phyloP scores from a whole-genome alignment of 129 eudicot species.

The Heracleum sosnowskyi region DNA sequence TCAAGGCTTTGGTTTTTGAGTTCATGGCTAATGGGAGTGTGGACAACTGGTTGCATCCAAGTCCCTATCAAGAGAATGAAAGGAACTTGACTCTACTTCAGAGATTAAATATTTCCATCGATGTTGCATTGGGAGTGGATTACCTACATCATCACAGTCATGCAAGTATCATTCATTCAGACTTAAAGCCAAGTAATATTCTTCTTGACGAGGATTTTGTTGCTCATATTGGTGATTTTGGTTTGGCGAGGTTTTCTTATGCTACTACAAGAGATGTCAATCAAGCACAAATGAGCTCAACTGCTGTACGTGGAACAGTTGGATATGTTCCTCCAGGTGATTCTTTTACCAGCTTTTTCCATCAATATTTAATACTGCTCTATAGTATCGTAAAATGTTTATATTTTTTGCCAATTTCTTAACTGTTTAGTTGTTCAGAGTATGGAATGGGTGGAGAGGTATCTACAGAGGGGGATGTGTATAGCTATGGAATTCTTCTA shows the following conservation, averaged over 20 bases:
- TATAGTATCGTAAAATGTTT: background rate
- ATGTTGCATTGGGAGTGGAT: background rate
- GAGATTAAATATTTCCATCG: background rate
- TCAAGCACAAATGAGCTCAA: background rate
- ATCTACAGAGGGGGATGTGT: background rate
- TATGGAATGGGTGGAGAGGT: background rate
- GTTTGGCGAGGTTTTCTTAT: background rate
- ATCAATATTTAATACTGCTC: too few species aligned
- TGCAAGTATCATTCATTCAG: background rate
- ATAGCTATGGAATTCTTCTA: background rate
- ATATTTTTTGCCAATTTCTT: background rate
- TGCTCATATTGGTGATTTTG: background rate
- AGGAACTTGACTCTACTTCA: background rate
- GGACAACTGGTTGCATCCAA: background rate
- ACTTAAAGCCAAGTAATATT: background rate
- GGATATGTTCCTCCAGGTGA: background rate
- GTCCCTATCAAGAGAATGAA: background rate
- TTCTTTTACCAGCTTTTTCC: background rate
- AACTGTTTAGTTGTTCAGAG: background rate
- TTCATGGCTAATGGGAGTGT: background rate
- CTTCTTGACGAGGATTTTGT: background rate
- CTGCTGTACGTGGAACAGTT: background rate
- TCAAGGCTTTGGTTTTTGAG: background rate
- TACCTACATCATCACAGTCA: background rate
- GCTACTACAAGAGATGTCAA: background rate